Evolutionary conservation across 2,329 filamentous ascomycete genomes (phyloP), one percentile per base, ranked within the genome.

Genomic region (Rhexocercosporidium sp.): DNA sequence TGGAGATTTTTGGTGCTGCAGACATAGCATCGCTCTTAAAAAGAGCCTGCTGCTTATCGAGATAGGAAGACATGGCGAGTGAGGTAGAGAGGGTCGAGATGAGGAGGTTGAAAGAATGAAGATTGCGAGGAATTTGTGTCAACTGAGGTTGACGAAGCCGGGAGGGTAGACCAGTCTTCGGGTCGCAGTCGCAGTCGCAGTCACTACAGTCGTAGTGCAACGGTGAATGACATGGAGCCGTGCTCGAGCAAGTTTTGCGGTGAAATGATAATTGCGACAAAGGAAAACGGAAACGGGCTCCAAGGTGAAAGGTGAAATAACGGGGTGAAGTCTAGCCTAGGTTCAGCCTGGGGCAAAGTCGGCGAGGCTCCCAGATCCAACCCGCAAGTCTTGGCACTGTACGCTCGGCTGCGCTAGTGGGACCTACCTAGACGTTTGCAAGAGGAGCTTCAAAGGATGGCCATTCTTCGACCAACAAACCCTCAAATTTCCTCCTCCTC

Each of bases 41-140:
- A 73, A 81, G 84, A 66, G 85, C 87, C 71, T 88, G 84, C 78
- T 90, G 88, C 73, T 87, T 88, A 73, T 91, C 87, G 68, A 92
- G 84, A 73, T 87, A 89, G 66, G 76, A 78, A 66, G 88, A 88
- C 86, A 89, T 90, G 74, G 62, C 20, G 44, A 20, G 3, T 20
- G 22, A 7, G 29, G 41, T 31, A 18, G 18, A 14, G 25, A 25
- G 8, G 29, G 25, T 25, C 44, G n/a, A 4, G 16, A 34, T 20
- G 27, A 31, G 22, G 29, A 62, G 4, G 22, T 12, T 37, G 44
- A 51, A 31, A 25, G 31, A 11, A 5, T 11, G n/a, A 47, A 25
- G 44, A n/a, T 37, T 7, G 34, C 31, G 20, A 41, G 29, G 31
- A 9, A 37, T 22, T 37, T 37, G 29, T 39, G n/a, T 22, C 7